Evolutionary conservation across 208 protist genomes (phyloP), one percentile per base, ranked within the genome.

Genomic region (Naegleria fowleri): DNA sequence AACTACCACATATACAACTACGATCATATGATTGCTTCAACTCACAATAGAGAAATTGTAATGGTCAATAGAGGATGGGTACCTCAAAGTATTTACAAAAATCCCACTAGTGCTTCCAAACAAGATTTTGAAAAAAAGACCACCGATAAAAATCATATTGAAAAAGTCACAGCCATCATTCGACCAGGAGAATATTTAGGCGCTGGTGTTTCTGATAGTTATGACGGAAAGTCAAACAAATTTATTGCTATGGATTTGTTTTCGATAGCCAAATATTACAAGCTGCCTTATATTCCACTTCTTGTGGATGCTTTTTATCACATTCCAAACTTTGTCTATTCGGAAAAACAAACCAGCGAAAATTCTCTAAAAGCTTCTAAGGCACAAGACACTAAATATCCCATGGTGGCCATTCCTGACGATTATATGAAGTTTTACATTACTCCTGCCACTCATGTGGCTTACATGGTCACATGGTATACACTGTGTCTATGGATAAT

Each of bases 11-110:
- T n/a, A n/a, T n/a, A n/a, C n/a, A n/a, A n/a, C n/a, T n/a, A n/a
- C n/a, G n/a, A n/a, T n/a, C n/a, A n/a, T n/a, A n/a, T n/a, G n/a
- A n/a, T n/a, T n/a, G n/a, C n/a, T 48, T 48, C 43, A 1, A 48
- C 7, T 48, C 29, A 79, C 67, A 86, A 40, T 4, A 33, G 83
- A 33, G 83, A 51, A 22, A 16, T 48, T 40, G 38, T 86, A 39
- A 40, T 86, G 13, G 83, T 86, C 9, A 86, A 86, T 86, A 86
- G 83, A 86, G 83, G 83, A 33, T 86, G 83, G 83, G 83, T 86
- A 19, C 83, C 83, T 43, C 6, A 48, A 43, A 43, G 15, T 86
- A 16, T 86, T 29, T 86, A 86, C 38, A 7, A 86, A 29, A 4
- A 86, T 79, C 13, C 13, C 3, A 13, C 0, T 36, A 36, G 2